A percentile compares a stretch with the other conserved stretches of the same genome.
Evolutionary conservation across 257 asterid genomes (phyloP).

Genomic region (Salvia hispanica): DNA sequence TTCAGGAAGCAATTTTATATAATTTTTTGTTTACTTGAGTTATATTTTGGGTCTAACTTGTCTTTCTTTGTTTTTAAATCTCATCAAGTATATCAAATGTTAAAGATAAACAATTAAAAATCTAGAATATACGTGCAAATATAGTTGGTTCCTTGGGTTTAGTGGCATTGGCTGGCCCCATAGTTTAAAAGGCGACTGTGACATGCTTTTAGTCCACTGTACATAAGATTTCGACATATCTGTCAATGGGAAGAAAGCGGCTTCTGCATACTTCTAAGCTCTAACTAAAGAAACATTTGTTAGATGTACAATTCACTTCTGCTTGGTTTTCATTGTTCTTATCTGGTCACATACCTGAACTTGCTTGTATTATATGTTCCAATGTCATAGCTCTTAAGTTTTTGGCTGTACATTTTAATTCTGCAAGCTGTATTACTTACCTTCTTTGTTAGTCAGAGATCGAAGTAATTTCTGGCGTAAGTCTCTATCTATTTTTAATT

Average conservation of each 20-base stretch:
- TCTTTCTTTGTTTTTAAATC: background rate
- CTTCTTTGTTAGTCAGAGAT: no score
- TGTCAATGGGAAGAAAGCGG: background rate
- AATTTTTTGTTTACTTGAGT: background rate
- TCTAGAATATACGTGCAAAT: background rate
- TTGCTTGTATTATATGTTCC: slow-evolving; percentile 21
- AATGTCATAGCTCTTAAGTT: slow-evolving; percentile 9
- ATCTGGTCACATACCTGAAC: slow-evolving; percentile 6
- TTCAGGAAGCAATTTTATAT: background rate
- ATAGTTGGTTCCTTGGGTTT: background rate
- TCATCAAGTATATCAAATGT: background rate
- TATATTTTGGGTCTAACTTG: background rate
- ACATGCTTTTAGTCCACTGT: background rate
- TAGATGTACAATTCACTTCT: slow-evolving; percentile 8
- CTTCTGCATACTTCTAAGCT: background rate
- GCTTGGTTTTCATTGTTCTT: slow-evolving; percentile 15
- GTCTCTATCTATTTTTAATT: slow-evolving; percentile 19
- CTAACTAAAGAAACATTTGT: background rate
- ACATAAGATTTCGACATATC: slow-evolving; percentile 5
- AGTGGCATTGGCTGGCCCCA: slow-evolving; percentile 12
- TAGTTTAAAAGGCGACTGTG: background rate
- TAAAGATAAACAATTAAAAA: background rate
- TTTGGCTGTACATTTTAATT: slow-evolving; percentile 23
- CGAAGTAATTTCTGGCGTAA: background rate
- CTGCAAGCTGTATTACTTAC: background rate